Evolutionary conservation across 768 basidiomycete species (phyloP), one percentile per base, ranked within the genome.

Genomic region (Coprinopsis marcescibilis): DNA sequence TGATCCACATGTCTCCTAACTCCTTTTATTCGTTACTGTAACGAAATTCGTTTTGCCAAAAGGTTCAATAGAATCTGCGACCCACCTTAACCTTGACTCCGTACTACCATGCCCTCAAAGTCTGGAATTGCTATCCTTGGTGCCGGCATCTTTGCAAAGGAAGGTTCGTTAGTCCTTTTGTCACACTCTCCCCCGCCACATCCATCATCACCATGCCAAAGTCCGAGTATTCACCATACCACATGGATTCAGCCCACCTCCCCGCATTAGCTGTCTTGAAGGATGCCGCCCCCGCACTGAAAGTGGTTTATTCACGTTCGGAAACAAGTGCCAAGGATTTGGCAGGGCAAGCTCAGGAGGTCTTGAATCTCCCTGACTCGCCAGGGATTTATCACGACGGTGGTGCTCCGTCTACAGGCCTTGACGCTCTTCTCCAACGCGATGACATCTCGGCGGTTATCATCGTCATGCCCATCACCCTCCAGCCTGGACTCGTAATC

Each of bases 291-390:
- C 71, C 69, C 42, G 60, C 65, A 43, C 65, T 73, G 32, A 80
- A 71, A 53, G 89, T 89, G 1, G 71, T 93, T 46, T 93, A 91
- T 70, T 93, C 89, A 10, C 77, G 89, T 50, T 87, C 88, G 1
- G 64, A 75, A 54, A 75, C 72, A 59, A 80, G 77, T 47, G 75
- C 82, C 1, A 60, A 65, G 11, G 74, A 75, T 26, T 64, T 86
- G 42, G 72, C 81, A 3, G 61, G 64, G 4, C 66, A 69, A 19
- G 80, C 82, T 2, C 57, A 65, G 20, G 51, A 52, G 2, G 54
- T 60, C 8, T 61, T 81, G 39, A 66, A 68, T 13, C 65, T 78
- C 49, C 29, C 60, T 41, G 49, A 60, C 20, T 55, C 67, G 6
- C 76, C 79, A 19, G 61, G 69, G 17, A 57, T 82, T 41, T 85